phyloP scores from a whole-genome alignment of 768 basidiomycete species.

The Hygrocybe punicea region DNA sequence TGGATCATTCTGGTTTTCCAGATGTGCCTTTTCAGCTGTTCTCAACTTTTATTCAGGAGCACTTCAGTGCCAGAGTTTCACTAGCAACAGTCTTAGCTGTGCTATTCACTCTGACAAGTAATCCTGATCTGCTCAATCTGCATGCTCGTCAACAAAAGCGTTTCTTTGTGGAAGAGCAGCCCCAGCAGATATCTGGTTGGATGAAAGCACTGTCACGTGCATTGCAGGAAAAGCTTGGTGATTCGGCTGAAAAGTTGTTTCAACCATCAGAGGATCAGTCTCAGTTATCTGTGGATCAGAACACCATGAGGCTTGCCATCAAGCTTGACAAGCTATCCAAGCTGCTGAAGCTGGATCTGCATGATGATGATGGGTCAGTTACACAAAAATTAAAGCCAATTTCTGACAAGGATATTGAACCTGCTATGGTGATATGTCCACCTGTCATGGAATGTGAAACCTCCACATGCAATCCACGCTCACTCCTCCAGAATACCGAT shows the following conservation, averaged over 20 bases:
- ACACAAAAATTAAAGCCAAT: too few species aligned
- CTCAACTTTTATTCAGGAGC: neutral
- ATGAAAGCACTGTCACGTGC: neutral
- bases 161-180: neutral
- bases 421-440: too few species aligned
- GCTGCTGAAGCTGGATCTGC: too few species aligned
- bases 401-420: too few species aligned
- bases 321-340: too few species aligned
- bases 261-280: neutral
- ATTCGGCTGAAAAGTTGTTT: neutral
- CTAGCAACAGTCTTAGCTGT: slow-evolving; percentile 2
- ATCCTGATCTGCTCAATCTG: slow-evolving; percentile 4
- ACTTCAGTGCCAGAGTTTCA: neutral
- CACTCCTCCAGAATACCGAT: too few species aligned
- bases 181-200: neutral
- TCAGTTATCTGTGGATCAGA: neutral
- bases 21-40: neutral
- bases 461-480: too few species aligned
- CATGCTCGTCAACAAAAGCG: slow-evolving; percentile 1
- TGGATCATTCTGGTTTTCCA: neutral
- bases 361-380: too few species aligned
- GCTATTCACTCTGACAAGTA: neutral
- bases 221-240: neutral
- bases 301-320: too few species aligned
- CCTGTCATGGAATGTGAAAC: too few species aligned